A percentile compares a stretch with the other conserved stretches of the same genome.
phyloP scores from a whole-genome alignment of 441 rosid species.

The Adansonia madagascariensis region DNA sequence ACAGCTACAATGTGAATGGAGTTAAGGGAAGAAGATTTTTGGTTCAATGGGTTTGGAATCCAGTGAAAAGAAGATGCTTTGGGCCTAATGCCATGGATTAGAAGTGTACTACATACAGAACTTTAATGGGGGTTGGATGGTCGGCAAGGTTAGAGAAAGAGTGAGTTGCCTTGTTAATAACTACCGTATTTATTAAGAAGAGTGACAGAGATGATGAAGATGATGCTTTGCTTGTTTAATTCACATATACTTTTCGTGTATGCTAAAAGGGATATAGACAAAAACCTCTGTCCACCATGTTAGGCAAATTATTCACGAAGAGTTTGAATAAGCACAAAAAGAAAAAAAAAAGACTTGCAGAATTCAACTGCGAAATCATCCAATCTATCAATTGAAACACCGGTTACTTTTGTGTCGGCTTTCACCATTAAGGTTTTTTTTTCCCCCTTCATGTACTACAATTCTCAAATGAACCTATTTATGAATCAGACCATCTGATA shows the following conservation, averaged over 20 bases:
- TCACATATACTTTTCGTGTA: background rate
- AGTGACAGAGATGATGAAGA: background rate
- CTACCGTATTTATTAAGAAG: background rate
- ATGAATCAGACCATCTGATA: no score
- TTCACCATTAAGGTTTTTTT: background rate
- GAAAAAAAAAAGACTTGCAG: background rate
- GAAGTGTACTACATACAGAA: constrained; percentile 3
- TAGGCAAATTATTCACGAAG: background rate
- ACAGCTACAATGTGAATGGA: constrained; percentile 62
- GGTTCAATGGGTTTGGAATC: constrained; percentile 70
- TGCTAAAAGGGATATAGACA: background rate
- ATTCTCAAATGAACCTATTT: no score
- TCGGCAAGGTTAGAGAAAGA: background rate
- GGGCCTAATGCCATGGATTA: constrained; percentile 61
- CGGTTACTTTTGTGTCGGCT: background rate
- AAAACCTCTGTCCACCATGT: background rate
- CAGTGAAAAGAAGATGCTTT: constrained; percentile 49
- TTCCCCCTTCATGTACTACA: no score
- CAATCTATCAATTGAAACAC: background rate
- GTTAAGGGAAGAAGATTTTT: constrained; percentile 55
- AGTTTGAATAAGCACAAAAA: background rate
- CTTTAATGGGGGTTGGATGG: background rate
- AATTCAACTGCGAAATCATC: background rate
- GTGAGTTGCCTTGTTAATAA: background rate
- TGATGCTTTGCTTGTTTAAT: constrained; percentile 15